Conservation (phyloP, 352 stramenopile species). For the Aphanomyces stellatus region DNA sequence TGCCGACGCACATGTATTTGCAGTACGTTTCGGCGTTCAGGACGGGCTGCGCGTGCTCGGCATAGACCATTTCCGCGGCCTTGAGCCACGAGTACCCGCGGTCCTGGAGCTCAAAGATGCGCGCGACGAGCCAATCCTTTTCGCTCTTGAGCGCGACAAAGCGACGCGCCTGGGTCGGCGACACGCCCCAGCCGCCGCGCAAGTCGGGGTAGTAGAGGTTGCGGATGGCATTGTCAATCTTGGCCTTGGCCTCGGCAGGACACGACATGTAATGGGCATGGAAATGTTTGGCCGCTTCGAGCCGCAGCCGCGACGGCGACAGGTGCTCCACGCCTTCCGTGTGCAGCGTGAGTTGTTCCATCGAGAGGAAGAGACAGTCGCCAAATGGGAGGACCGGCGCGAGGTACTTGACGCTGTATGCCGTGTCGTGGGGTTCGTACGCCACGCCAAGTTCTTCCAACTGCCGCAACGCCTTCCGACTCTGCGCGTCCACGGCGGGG, state of each 20-base stretch:
- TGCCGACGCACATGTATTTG: conserved; percentile 78
- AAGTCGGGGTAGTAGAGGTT: conserved; percentile 81
- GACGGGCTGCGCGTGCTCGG: conserved; percentile 54
- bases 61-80: conserved; percentile 72
- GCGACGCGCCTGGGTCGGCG: conserved; percentile 67
- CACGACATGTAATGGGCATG: conserved; percentile 56
- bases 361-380: conserved; percentile 81
- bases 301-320: conserved; percentile 50
- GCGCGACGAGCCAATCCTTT: conserved; percentile 64
- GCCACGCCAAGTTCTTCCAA: conserved; percentile 80
- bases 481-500: conserved; percentile 60
- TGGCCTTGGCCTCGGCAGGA: conserved; percentile 46
- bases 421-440: conserved; percentile 77
- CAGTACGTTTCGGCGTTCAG: conserved; percentile 72
- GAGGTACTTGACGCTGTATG: conserved; percentile 85
- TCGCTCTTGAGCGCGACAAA: conserved; percentile 59
- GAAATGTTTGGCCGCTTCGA: conserved; percentile 72
- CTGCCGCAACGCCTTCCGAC: conserved; percentile 59
- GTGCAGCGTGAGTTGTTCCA: conserved; percentile 80
- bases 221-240: conserved; percentile 76
- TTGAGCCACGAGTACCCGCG: conserved; percentile 65
- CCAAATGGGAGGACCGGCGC: conserved; percentile 69
- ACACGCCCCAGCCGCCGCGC: conserved; percentile 75
- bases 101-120: conserved; percentile 71
- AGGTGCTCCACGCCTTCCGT: conserved; percentile 77